Percentiles rank a stretch among this genome's conserved stretches.
These are phyloP conservation scores for Microdochium trichocladiopsis DNA, from an alignment of 2,329 filamentous ascomycete species.

Conservation along the genomic window DNA sequence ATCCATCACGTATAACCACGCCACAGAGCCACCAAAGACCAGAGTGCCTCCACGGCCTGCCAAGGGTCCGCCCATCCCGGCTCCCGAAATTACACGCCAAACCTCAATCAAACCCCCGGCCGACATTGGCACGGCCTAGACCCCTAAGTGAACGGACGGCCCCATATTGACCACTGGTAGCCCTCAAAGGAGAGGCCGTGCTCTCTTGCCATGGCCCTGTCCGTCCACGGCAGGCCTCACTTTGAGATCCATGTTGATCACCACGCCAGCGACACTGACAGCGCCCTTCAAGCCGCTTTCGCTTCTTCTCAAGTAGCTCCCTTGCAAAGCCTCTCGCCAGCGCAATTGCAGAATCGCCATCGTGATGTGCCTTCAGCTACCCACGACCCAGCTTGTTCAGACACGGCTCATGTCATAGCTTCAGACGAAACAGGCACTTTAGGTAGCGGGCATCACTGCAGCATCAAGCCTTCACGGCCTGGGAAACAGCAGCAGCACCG, in stretches of 20 bases:
- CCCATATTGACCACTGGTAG: too few relatives aligned
- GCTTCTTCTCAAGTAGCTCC: not conserved
- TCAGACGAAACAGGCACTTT: not conserved
- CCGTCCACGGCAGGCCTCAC: not conserved
- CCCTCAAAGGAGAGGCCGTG: not conserved
- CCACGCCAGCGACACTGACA: not conserved
- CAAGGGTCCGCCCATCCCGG: not conserved
- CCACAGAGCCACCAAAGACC: not conserved
- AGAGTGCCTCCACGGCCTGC: not conserved
- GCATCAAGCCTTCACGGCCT: conserved; percentile 3
- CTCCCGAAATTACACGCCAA: not conserved
- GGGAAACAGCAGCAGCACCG: conserved; percentile 13
- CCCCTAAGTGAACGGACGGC: not conserved
- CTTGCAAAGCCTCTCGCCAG: not conserved
- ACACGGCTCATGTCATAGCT: not conserved
- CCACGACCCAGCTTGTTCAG: not conserved
- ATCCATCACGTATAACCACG: not conserved
- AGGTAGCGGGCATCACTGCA: not conserved
- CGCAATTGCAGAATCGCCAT: not conserved
- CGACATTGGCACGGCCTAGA: not conserved
- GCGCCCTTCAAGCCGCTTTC: not conserved
- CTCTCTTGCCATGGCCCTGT: not conserved
- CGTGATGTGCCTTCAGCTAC: not conserved
- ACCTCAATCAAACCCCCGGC: not conserved
- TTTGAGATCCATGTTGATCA: not conserved